Percentiles rank a stretch among this genome's conserved stretches.
phyloP scores from a whole-genome alignment of 148 eudicot species.

The Camellia japonica region DNA sequence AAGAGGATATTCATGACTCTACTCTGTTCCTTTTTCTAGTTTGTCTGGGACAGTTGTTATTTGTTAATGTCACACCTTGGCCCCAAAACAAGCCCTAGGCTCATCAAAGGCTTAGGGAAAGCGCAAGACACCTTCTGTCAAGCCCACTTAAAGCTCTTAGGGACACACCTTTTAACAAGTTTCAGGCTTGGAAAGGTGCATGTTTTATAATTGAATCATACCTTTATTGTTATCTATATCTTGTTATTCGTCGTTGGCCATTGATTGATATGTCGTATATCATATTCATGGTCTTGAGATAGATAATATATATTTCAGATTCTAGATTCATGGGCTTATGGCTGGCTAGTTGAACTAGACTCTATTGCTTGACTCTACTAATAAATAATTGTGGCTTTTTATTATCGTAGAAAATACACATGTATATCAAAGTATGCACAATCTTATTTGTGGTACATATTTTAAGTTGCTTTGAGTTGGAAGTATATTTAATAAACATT shows the following conservation, averaged over 20 bases:
- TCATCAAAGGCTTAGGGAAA: background rate
- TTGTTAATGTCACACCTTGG: background rate
- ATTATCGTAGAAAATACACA: background rate
- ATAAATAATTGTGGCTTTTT: background rate
- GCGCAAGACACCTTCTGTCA: background rate
- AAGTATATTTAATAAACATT: background rate
- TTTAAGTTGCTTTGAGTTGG: background rate
- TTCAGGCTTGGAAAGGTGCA: background rate
- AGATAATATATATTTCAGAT: background rate
- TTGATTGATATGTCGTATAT: background rate
- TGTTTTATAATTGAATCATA: background rate
- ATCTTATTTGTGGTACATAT: background rate
- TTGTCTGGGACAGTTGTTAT: background rate
- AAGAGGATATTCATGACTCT: background rate
- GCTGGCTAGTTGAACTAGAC: background rate
- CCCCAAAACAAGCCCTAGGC: slow-evolving; percentile 7
- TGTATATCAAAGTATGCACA: background rate
- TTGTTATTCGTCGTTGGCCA: background rate
- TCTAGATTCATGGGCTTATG: slow-evolving; percentile 2
- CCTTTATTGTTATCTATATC: background rate
- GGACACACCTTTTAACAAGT: background rate
- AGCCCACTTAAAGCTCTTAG: background rate
- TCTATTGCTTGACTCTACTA: slow-evolving; percentile 1
- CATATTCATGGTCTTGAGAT: no score
- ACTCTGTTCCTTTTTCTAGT: background rate